Evolutionary conservation across 352 stramenopile species (phyloP).

Genomic region (Phytophthora tentaculata): DNA sequence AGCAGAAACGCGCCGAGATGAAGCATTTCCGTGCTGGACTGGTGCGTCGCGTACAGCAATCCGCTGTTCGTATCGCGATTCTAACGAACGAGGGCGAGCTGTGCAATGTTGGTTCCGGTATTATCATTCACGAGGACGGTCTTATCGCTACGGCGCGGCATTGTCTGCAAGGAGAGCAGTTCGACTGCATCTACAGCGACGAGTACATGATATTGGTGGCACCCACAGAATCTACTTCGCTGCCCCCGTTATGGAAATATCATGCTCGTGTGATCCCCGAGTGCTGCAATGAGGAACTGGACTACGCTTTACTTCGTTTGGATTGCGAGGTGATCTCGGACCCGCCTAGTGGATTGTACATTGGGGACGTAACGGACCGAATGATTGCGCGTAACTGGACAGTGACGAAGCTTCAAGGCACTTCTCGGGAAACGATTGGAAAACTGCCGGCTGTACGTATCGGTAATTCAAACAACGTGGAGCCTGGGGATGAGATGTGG

Average conservation of each 20-base stretch:
- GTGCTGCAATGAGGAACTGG: constrained; percentile 85
- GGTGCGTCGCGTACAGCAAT: constrained; percentile 87
- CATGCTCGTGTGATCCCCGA: constrained; percentile 81
- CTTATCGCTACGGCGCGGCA: constrained; percentile 83
- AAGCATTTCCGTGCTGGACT: constrained; percentile 88
- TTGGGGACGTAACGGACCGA: constrained; percentile 87
- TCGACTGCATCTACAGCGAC: constrained; percentile 88
- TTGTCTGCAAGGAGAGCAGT: constrained; percentile 85
- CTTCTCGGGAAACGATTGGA: constrained; percentile 65
- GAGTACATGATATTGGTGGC: constrained; percentile 90
- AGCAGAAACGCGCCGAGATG: constrained; percentile 82
- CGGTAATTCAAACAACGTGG: constrained; percentile 89
- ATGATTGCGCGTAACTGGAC: constrained; percentile 88
- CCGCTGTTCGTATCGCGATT: constrained; percentile 84
- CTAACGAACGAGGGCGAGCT: constrained; percentile 85
- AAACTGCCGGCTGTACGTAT: constrained; percentile 83
- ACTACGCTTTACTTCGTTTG: constrained; percentile 84
- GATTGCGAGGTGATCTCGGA: constrained; percentile 88
- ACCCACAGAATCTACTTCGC: constrained; percentile 80
- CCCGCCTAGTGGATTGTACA: constrained; percentile 86
- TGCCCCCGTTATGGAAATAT: constrained; percentile 86
- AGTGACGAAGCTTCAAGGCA: constrained; percentile 81
- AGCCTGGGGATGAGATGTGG: constrained; percentile 90
- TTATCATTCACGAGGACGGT: constrained; percentile 85
- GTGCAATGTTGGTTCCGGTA: constrained; percentile 87